These are phyloP conservation scores for Paraconiothyrium brasiliense DNA, from an alignment of 2,329 filamentous ascomycete species.

Conservation along the genomic window DNA sequence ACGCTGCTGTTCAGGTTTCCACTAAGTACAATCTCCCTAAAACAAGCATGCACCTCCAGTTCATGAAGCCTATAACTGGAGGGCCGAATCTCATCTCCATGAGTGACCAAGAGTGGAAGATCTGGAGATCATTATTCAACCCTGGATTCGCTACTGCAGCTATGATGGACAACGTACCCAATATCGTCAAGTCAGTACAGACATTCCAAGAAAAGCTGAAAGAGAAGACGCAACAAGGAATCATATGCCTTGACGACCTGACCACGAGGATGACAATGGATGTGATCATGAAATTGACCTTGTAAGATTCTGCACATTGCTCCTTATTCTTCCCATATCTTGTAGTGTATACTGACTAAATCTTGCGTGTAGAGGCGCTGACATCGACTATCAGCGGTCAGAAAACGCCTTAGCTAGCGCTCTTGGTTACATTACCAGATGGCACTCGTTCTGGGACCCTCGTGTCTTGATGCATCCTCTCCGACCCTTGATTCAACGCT, in stretches of 20 bases:
- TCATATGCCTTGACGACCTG: conserved; percentile 22
- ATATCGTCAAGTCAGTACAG: conserved; percentile 20
- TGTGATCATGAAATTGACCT: conserved; percentile 19
- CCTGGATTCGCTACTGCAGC: conserved; percentile 49
- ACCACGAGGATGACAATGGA: conserved; percentile 23
- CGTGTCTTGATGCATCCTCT: conserved; percentile 18
- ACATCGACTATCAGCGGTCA: conserved; percentile 18
- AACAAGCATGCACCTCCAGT: not conserved
- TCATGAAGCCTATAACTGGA: conserved; percentile 20
- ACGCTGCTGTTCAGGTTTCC: conserved; percentile 15
- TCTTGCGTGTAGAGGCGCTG: conserved; percentile 11
- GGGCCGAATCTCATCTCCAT: conserved; percentile 21
- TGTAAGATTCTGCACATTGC: conserved; percentile 15
- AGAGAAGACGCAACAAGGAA: conserved; percentile 4
- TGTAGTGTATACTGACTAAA: not conserved
- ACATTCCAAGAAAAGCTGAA: conserved; percentile 20
- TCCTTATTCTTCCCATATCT: not conserved
- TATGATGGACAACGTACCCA: conserved; percentile 49
- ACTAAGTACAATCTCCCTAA: conserved; percentile 20
- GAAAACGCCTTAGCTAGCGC: conserved; percentile 14
- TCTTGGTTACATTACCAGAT: conserved; percentile 17
- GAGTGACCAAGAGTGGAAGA: conserved; percentile 29
- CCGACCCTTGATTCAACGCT: conserved; percentile 18
- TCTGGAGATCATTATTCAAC: conserved; percentile 34
- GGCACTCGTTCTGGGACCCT: conserved; percentile 26